Evolutionary conservation across 2,329 filamentous ascomycete genomes (phyloP), one percentile per base, ranked within the genome.

Genomic region (Diaporthe longicolla): DNA sequence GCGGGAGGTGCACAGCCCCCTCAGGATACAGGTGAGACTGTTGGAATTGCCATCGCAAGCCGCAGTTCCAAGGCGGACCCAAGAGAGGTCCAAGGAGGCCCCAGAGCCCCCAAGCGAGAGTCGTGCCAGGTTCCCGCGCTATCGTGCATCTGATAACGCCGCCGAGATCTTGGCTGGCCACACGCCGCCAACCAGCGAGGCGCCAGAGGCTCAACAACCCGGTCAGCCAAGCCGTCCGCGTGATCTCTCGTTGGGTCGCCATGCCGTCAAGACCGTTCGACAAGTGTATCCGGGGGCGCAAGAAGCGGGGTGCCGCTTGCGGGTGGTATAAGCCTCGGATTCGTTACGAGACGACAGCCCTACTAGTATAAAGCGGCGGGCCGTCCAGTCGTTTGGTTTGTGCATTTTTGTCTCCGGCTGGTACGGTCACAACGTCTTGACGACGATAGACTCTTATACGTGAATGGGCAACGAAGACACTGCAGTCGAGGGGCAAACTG

Each of bases 381-480:
- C 48, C 63, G 63, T 68, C 63, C 48, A 68, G 63, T 21, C 48
- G 48, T 40, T 26, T 32, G 29, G 29, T 13, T 6, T 3, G 4
- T 1, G 13, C 15, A 1, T 24, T 6, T 6, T n/a, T 29, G 63
- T 4, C 15, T 54, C 63, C 48, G 63, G 48, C 63, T 68, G 63
- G 63, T 24, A 68, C 63, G 63, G 63, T 68, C 63, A 54, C 2
- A 54, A 54, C 63, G 63, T 68, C 63, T 66, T 68, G 63, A 54
- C 63, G 63, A 68, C 63, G 63, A 68, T 3, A 68, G 63, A 68
- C 63, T 68, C 45, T n/a, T 68, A 68, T 17, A 68, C 63, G 45
- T 79, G 78, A 79, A 79, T 79, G 78, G 78, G 78, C 76, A 79
- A 78, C 78, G 78, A 79, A 76, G 78, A 76, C 78, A 75, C 77